Percentiles rank a stretch among this genome's conserved stretches.
phyloP scores from a whole-genome alignment of 2,329 filamentous ascomycete species.

The Purpureocillium takamizusanense region DNA sequence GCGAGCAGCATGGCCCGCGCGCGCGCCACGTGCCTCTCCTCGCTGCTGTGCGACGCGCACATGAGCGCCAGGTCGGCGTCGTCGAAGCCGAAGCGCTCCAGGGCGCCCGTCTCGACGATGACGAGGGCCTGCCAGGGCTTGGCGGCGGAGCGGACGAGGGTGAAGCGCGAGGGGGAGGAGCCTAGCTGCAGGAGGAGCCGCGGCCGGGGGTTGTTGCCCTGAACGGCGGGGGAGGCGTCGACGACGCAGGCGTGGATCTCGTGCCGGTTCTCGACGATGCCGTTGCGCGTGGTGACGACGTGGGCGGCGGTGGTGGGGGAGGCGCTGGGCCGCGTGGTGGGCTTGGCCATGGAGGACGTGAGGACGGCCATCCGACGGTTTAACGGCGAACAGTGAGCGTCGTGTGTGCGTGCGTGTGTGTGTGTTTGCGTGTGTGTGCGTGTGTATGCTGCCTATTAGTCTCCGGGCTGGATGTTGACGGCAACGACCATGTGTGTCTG shows the following conservation, averaged over 20 bases:
- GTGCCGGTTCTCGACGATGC: constrained; percentile 33
- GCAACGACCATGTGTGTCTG: too few species aligned
- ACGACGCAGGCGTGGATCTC: constrained; percentile 31
- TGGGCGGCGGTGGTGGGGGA: too few species aligned
- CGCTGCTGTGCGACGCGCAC: constrained; percentile 37
- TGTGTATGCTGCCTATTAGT: too few species aligned
- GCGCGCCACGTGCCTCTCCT: constrained; percentile 28
- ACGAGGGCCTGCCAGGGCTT: constrained; percentile 36
- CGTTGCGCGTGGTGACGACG: constrained; percentile 26
- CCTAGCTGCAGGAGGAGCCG: constrained; percentile 28
- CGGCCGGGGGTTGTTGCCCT: too few species aligned
- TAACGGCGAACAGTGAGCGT: too few species aligned
- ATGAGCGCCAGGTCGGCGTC: constrained; percentile 34
- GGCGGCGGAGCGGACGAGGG: constrained; percentile 33
- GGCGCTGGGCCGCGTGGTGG: background rate
- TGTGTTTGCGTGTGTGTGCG: too few species aligned
- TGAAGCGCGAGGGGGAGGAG: constrained; percentile 26
- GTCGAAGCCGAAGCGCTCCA: constrained; percentile 25
- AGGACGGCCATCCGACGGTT: too few species aligned
- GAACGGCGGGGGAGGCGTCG: constrained; percentile 25
- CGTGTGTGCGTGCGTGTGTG: too few species aligned
- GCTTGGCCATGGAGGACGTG: background rate
- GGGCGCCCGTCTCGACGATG: constrained; percentile 29
- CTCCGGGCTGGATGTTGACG: too few species aligned
- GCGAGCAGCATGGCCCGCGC: constrained; percentile 29